Percentiles rank a stretch among this genome's conserved stretches.
Conservation (phyloP, 2,329 filamentous ascomycete genomes). For the Cylindrodendrum hubeiense region DNA sequence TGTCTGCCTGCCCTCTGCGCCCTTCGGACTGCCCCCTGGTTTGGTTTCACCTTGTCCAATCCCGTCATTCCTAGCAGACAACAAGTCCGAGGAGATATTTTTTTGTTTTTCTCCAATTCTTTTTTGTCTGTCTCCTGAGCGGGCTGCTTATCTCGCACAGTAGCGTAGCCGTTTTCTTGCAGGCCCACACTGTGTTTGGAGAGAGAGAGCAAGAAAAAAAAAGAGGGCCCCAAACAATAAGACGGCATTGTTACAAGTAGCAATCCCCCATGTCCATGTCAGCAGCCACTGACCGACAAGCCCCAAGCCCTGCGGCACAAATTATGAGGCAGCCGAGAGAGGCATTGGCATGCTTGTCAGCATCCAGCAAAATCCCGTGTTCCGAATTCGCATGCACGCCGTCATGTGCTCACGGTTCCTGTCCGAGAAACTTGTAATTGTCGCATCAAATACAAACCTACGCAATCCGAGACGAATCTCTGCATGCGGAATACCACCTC, state of each 20-base stretch:
- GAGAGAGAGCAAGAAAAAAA: too few relatives aligned
- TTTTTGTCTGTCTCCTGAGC: not conserved
- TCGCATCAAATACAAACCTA: not conserved
- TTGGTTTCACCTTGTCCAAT: slow-evolving; percentile 4
- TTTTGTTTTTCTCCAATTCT: not conserved
- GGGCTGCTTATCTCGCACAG: slow-evolving; percentile 22
- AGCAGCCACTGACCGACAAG: not conserved
- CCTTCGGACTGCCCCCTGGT: slow-evolving; percentile 3
- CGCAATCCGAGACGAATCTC: not conserved
- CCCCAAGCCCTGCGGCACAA: not conserved
- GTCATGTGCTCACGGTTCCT: not conserved
- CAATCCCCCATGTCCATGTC: slow-evolving; percentile 13
- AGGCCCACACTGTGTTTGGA: slow-evolving; percentile 18
- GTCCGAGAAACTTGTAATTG: not conserved
- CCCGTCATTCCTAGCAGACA: slow-evolving; percentile 1
- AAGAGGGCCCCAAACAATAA: not conserved
- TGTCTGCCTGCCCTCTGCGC: slow-evolving; percentile 21
- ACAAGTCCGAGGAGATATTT: not conserved
- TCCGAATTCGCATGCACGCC: not conserved
- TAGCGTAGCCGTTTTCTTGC: not conserved
- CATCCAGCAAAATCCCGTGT: not conserved
- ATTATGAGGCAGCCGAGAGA: not conserved
- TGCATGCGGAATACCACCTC: not conserved
- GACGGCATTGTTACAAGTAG: not conserved
- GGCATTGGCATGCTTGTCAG: not conserved